Conservation (phyloP, 2,329 filamentous ascomycete species). For the Diplodia mutila region DNA sequence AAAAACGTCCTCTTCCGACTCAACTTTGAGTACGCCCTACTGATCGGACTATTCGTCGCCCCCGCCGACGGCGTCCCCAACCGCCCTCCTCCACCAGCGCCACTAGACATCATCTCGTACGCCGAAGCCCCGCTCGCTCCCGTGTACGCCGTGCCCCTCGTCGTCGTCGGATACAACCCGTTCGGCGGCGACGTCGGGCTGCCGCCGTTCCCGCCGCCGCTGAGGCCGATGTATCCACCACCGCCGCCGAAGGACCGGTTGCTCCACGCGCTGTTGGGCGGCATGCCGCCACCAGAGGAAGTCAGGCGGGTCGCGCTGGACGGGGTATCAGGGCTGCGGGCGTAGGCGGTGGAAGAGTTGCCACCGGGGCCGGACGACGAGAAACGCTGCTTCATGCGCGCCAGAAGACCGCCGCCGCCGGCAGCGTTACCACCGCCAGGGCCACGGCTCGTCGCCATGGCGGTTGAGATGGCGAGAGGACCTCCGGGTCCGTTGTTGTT, state of each 20-base stretch:
- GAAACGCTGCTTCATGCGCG: neutral
- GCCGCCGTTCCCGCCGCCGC: neutral
- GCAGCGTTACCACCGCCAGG: neutral
- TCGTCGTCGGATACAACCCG: neutral
- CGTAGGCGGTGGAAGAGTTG: neutral
- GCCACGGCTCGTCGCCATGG: neutral
- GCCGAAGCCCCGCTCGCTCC: neutral
- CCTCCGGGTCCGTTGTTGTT: neutral
- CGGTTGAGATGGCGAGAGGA: slow-evolving; percentile 3
- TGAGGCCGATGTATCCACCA: neutral
- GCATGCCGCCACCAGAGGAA: neutral
- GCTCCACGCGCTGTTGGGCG: slow-evolving; percentile 6
- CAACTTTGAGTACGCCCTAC: slow-evolving; percentile 20
- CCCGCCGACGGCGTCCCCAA: too few species aligned
- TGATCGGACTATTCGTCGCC: neutral
- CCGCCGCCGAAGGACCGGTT: neutral
- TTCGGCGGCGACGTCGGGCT: neutral
- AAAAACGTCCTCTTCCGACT: slow-evolving; percentile 24
- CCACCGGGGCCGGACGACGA: neutral
- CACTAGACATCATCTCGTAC: neutral
- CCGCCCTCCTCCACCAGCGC: neutral
- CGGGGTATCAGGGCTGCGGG: neutral
- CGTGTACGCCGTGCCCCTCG: slow-evolving; percentile 5
- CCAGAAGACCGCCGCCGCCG: neutral
- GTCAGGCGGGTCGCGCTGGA: neutral